These are phyloP conservation scores for Aspergillus sp. DNA, from an alignment of 2,329 filamentous ascomycete genomes.

Conservation along the genomic window DNA sequence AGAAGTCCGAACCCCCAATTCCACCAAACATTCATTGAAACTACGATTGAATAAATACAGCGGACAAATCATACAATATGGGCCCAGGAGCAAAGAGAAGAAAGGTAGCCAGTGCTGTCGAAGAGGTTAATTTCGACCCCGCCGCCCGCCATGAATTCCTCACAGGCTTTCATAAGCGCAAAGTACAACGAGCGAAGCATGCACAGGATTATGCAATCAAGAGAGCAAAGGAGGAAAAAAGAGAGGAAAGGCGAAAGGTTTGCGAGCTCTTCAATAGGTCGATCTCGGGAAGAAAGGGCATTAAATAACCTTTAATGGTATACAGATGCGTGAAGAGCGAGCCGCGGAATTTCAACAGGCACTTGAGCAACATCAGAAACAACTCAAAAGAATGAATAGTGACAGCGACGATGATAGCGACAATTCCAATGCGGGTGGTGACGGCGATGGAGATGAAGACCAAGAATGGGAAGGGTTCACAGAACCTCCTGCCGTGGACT, in stretches of 20 bases:
- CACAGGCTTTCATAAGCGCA: conserved; percentile 96
- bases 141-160: conserved; percentile 78
- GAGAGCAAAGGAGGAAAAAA: conserved; percentile 70
- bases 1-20: conserved; percentile 1
- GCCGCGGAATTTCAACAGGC: conserved; percentile 78
- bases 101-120: conserved; percentile 56
- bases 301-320: conserved; percentile 2
- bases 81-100: conserved; percentile 62
- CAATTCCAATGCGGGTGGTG: conserved; percentile 20
- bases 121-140: conserved; percentile 82
- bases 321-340: conserved; percentile 75
- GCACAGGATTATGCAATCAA: conserved; percentile 78
- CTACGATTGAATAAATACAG: background rate
- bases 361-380: conserved; percentile 67
- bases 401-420: conserved; percentile 18
- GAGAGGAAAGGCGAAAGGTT: conserved; percentile 72
- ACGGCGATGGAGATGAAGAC: conserved; percentile 36
- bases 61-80: conserved; percentile 29
- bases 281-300: background rate
- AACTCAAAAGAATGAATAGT: conserved; percentile 60
- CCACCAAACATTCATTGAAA: background rate
- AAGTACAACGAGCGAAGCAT: conserved; percentile 75
- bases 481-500: conserved; percentile 57
- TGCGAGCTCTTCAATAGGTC: conserved; percentile 12
- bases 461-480: conserved; percentile 63